Conservation (phyloP, 2,329 filamentous ascomycete genomes). For the Ceratocystis destructans region DNA sequence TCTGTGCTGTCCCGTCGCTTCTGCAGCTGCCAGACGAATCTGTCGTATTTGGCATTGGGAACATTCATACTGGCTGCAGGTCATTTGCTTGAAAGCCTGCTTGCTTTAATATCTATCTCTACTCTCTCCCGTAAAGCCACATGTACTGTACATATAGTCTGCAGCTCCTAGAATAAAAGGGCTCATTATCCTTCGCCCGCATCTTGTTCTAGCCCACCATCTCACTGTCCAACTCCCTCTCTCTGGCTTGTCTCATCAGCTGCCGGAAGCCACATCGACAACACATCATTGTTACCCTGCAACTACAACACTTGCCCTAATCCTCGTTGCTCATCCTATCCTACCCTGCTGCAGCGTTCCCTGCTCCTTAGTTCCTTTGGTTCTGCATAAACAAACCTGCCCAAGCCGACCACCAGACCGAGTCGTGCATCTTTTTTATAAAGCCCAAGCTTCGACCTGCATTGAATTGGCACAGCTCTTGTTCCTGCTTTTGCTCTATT, state of each 20-base stretch:
- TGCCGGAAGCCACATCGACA: slow-evolving; percentile 3
- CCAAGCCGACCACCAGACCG: not conserved
- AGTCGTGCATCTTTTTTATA: slow-evolving; percentile 3
- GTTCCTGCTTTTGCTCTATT: slow-evolving; percentile 8
- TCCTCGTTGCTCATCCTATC: not conserved
- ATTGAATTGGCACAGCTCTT: not conserved
- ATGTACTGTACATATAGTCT: not conserved
- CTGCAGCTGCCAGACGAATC: not conserved
- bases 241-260: not conserved
- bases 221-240: not conserved
- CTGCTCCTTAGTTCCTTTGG: not conserved
- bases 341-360: not conserved
- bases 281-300: slow-evolving; percentile 2
- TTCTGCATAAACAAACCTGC: slow-evolving; percentile 2
- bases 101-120: not conserved
- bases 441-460: slow-evolving; percentile 3
- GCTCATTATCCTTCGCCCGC: not conserved
- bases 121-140: not conserved
- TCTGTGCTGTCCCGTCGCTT: slow-evolving; percentile 2
- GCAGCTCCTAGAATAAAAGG: not conserved
- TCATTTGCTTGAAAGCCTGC: not conserved
- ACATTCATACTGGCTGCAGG: not conserved
- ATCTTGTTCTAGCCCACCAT: too few relatives aligned
- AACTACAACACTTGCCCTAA: not conserved
- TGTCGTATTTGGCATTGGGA: not conserved